Percentiles rank a stretch among this genome's conserved stretches.
phyloP scores from a whole-genome alignment of 2,329 filamentous ascomycete species.

The Xylariaceae sp. region DNA sequence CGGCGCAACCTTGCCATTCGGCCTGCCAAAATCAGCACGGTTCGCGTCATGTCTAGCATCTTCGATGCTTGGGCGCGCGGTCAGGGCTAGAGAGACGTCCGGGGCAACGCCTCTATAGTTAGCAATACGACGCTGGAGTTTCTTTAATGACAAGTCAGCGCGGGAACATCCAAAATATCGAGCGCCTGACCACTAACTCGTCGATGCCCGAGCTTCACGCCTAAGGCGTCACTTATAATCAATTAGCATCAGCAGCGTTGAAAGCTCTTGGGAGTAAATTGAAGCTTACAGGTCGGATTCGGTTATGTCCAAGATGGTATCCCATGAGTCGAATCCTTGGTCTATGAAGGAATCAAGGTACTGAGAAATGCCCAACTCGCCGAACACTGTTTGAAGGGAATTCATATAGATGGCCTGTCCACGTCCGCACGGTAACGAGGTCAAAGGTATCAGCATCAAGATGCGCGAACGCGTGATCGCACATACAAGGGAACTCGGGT shows the following conservation, averaged over 20 bases:
- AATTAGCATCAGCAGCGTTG: conserved; percentile 16
- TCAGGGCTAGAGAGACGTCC: conserved; percentile 46
- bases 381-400: conserved; percentile 59
- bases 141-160: conserved; percentile 42
- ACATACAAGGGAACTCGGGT: neutral
- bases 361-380: conserved; percentile 71
- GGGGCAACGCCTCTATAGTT: conserved; percentile 61
- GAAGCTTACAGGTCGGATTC: conserved; percentile 69
- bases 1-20: conserved; percentile 41
- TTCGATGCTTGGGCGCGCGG: conserved; percentile 48
- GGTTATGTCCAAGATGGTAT: conserved; percentile 76
- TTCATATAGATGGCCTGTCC: conserved; percentile 45
- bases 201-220: conserved; percentile 75
- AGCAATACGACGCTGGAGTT: conserved; percentile 77
- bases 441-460: conserved; percentile 15
- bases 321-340: conserved; percentile 82
- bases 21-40: conserved; percentile 41
- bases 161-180: neutral
- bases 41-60: conserved; percentile 50
- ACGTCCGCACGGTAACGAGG: conserved; percentile 11
- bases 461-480: neutral
- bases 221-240: conserved; percentile 57
- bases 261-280: neutral
- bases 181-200: conserved; percentile 50
- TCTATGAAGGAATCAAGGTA: conserved; percentile 68